Conservation (phyloP, 2,329 filamentous ascomycete species). For the Massarina eburnea region DNA sequence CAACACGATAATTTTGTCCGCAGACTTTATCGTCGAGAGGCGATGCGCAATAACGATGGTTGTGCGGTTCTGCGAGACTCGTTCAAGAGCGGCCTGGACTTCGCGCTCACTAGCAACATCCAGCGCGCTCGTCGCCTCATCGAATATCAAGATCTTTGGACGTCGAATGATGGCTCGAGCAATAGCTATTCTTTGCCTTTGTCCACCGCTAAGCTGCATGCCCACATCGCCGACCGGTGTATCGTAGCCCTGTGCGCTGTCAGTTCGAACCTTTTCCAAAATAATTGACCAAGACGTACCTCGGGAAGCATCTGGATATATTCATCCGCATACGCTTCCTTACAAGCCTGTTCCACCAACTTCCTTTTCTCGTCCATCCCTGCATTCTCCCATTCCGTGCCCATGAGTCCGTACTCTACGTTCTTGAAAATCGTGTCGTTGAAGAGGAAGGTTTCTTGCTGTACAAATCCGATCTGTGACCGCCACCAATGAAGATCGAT, state of each 20-base stretch:
- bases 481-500: slow-evolving; percentile 87
- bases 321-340: slow-evolving; percentile 88
- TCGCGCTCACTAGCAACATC: slow-evolving; percentile 44
- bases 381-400: slow-evolving; percentile 59
- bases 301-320: slow-evolving; percentile 68
- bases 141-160: slow-evolving; percentile 44
- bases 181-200: slow-evolving; percentile 68
- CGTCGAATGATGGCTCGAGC: slow-evolving; percentile 44
- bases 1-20: slow-evolving; percentile 73
- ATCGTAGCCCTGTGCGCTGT: slow-evolving; percentile 67
- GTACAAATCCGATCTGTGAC: slow-evolving; percentile 86
- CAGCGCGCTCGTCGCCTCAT: slow-evolving; percentile 29
- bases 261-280: not conserved
- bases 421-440: slow-evolving; percentile 84
- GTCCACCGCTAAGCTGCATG: slow-evolving; percentile 85
- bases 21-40: slow-evolving; percentile 68
- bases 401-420: slow-evolving; percentile 78
- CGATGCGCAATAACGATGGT: slow-evolving; percentile 75
- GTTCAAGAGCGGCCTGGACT: slow-evolving; percentile 39
- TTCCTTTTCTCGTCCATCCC: slow-evolving; percentile 62
- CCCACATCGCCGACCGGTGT: slow-evolving; percentile 91
- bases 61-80: slow-evolving; percentile 47
- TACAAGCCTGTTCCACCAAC: slow-evolving; percentile 60
- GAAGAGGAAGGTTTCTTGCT: slow-evolving; percentile 89
- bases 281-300: slow-evolving; percentile 4